phyloP scores from a whole-genome alignment of 805 yeast species.

The Wickerhamiella hasegawae region DNA sequence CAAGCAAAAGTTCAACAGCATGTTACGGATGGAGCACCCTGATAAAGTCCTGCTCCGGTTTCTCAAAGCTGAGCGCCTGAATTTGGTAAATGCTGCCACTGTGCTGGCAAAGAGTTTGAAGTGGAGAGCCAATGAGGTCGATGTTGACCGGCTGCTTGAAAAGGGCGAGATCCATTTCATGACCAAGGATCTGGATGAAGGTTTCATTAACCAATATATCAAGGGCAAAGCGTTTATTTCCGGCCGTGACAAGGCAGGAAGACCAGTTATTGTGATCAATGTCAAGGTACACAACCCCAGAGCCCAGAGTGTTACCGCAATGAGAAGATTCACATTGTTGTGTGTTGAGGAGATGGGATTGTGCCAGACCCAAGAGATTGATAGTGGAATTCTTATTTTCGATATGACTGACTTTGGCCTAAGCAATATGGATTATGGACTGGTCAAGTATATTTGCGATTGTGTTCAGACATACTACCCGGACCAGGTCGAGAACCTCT shows the following conservation, averaged over 20 bases:
- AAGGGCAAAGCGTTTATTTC: constrained; percentile 2
- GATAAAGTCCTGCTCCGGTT: constrained; percentile 67
- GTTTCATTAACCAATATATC: constrained; percentile 2
- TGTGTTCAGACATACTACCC: constrained; percentile 3
- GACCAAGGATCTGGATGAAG: not conserved
- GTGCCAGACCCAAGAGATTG: constrained; percentile 44
- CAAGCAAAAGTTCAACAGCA: constrained; percentile 19
- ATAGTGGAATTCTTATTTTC: constrained; percentile 51
- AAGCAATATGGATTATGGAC: constrained; percentile 67
- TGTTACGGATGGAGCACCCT: constrained; percentile 54
- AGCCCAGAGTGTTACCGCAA: constrained; percentile 42
- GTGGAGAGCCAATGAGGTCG: constrained; percentile 58
- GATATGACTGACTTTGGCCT: constrained; percentile 62
- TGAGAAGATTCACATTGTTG: constrained; percentile 46
- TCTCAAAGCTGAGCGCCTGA: constrained; percentile 77
- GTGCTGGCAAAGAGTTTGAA: constrained; percentile 61
- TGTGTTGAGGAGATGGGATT: constrained; percentile 55
- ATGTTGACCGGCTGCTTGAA: constrained; percentile 22
- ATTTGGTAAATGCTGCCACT: constrained; percentile 44
- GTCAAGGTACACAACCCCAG: constrained; percentile 46
- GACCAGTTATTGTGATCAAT: constrained; percentile 55
- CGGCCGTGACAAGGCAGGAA: constrained; percentile 17
- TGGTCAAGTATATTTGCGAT: constrained; percentile 41
- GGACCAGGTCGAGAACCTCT: not conserved
- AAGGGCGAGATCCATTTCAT: constrained; percentile 3